Evolutionary conservation across 768 basidiomycete genomes (phyloP).

Genomic region (Filobasidium floriforme): DNA sequence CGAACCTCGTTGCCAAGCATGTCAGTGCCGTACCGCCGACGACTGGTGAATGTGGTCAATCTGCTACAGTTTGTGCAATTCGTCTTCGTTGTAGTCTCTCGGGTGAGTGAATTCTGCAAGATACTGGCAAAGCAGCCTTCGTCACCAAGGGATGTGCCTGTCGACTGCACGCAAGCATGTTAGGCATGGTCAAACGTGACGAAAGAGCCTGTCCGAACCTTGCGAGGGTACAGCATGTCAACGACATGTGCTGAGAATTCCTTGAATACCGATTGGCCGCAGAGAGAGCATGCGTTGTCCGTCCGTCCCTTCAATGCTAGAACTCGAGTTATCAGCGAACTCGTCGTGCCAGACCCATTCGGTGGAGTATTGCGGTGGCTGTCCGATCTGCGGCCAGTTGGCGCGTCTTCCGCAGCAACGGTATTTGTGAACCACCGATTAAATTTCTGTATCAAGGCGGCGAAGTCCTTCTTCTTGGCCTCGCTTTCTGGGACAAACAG

Average conservation of each 20-base stretch:
- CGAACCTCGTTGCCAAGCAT: background rate
- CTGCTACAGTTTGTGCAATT: conserved; percentile 77
- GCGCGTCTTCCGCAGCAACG: conserved; percentile 51
- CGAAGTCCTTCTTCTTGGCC: conserved; percentile 64
- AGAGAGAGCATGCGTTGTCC: conserved; percentile 64
- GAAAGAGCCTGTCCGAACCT: conserved; percentile 50
- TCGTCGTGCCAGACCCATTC: conserved; percentile 26
- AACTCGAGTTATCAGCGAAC: conserved; percentile 76
- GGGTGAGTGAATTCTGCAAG: conserved; percentile 65
- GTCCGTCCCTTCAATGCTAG: conserved; percentile 73
- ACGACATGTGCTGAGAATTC: conserved; percentile 72
- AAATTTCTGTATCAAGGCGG: conserved; percentile 85
- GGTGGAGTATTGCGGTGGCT: too few species aligned
- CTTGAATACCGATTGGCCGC: conserved; percentile 64
- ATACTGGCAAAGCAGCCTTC: conserved; percentile 56
- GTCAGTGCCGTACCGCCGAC: conserved; percentile 25
- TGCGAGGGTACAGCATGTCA: conserved; percentile 79
- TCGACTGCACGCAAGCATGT: conserved; percentile 6
- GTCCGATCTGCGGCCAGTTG: background rate
- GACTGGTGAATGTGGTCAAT: conserved; percentile 63
- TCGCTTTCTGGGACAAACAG: conserved; percentile 82
- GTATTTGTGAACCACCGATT: conserved; percentile 88
- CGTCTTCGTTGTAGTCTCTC: conserved; percentile 76
- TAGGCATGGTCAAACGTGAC: background rate
- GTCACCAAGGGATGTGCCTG: conserved; percentile 31